Evolutionary conservation across 1,284 basidiomycete species (phyloP), one percentile per base, ranked within the genome.

Genomic region (Trichosporon faecale): DNA sequence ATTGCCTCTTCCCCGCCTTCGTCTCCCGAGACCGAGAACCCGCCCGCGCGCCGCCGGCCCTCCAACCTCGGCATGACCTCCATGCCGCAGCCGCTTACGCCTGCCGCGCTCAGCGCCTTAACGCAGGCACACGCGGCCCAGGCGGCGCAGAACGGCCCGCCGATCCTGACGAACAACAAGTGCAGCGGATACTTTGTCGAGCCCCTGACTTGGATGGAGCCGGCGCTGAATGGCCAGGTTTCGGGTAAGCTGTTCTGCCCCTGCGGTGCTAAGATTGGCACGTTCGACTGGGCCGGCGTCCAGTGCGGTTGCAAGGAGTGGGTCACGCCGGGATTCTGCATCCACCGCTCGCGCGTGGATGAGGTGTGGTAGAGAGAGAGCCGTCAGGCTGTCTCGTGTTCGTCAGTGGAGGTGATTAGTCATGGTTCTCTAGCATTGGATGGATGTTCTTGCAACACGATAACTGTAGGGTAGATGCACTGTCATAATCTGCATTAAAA

Each of bases 151-250:
- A 66, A 82, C 64, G 89, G 88, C 67, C 86, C 89, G 2, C 91
- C 91, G 4, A 91, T 92, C 68, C 83, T 93, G 61, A 85, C 85
- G 64, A 91, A 91, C 80, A 84, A 89, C 3, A 90, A 90, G 77
- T 98, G 95, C 83, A 95, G 94, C 1, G 93, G 94, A 7, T 98
- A 98, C 84, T 98, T 98, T 82, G 89, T 98, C 65, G 96, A 99
- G 82, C 95, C 95, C 89, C 90, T 97, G 87, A 91, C 90, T 76
- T 99, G 96, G 96, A 99, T 99, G 96, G 89, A 93, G 68, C 86
- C 89, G 2, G 88, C 90, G 74, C 86, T 98, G 8, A 83, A 85
- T 12, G 95, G 94, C 0, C 86, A 90, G 63, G 84, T 96, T 25
- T 88, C 89, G 0, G 96, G 96, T 4, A 95, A 95, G 85, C 91